Percentiles rank a stretch among this genome's conserved stretches.
These are phyloP conservation scores for Phialemoniopsis sp. DNA, from an alignment of 2,329 filamentous ascomycete genomes.

Conservation along the genomic window DNA sequence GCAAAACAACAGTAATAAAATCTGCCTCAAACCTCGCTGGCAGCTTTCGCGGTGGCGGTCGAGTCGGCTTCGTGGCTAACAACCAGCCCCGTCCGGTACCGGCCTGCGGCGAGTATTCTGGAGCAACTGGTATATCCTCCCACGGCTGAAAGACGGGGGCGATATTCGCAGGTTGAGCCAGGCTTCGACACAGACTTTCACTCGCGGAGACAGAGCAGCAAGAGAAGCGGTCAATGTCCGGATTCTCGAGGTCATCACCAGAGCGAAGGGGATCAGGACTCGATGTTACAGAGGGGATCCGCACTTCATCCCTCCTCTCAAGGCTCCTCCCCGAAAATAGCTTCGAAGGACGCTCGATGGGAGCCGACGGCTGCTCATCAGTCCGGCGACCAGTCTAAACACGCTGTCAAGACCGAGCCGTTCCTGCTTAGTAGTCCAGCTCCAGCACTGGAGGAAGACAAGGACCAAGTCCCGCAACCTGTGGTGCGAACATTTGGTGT, in stretches of 20 bases:
- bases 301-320: slow-evolving; percentile 52
- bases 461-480: slow-evolving; percentile 19
- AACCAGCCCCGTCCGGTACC: slow-evolving; percentile 10
- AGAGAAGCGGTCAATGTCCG: slow-evolving; percentile 50
- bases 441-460: slow-evolving; percentile 20
- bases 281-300: slow-evolving; percentile 61
- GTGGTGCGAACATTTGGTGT: slow-evolving; percentile 31
- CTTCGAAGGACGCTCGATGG: slow-evolving; percentile 6
- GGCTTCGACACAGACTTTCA: slow-evolving; percentile 12
- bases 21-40: too few relatives aligned
- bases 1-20: too few relatives aligned
- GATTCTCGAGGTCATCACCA: slow-evolving; percentile 44
- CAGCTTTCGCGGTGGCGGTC: slow-evolving; percentile 16
- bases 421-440: background rate
- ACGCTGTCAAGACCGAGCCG: background rate
- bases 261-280: slow-evolving; percentile 53
- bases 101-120: background rate
- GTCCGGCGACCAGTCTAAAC: slow-evolving; percentile 15
- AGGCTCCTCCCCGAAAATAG: slow-evolving; percentile 17
- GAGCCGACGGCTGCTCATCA: slow-evolving; percentile 10
- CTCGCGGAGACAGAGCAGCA: slow-evolving; percentile 11
- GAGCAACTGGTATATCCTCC: slow-evolving; percentile 4
- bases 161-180: slow-evolving; percentile 1
- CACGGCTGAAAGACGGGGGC: background rate
- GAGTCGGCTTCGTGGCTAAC: slow-evolving; percentile 13